phyloP scores from a whole-genome alignment of 495 filamentous ascomycete genomes.

The Terfezia boudieri region DNA sequence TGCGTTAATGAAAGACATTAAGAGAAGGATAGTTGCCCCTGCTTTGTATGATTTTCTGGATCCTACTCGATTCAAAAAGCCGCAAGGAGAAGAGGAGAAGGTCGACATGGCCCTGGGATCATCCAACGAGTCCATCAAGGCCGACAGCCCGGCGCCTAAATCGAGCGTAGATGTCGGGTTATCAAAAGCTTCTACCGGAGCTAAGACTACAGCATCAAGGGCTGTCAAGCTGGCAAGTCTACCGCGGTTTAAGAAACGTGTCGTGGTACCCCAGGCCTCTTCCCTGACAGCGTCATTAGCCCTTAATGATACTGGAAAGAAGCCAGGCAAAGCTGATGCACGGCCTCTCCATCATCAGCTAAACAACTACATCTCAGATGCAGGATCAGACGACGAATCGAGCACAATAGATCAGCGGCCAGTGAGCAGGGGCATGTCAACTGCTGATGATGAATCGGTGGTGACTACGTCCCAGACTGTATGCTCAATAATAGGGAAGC shows the following conservation, averaged over 20 bases:
- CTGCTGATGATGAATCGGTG: slow-evolving; percentile 16
- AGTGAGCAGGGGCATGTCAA: slow-evolving; percentile 13
- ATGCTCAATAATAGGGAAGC: slow-evolving; percentile 8
- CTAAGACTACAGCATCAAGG: not conserved
- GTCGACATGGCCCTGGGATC: slow-evolving; percentile 22
- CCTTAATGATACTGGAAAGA: slow-evolving; percentile 7
- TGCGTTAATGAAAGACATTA: slow-evolving; percentile 66
- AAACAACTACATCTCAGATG: slow-evolving; percentile 15
- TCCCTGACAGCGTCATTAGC: slow-evolving; percentile 2
- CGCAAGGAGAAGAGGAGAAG: slow-evolving; percentile 53
- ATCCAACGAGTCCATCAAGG: slow-evolving; percentile 4
- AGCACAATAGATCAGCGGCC: slow-evolving; percentile 16
- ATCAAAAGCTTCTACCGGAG: not conserved
- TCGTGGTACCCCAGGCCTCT: slow-evolving; percentile 7
- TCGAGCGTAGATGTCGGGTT: too few relatives aligned
- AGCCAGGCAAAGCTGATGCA: slow-evolving; percentile 12
- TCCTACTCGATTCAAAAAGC: slow-evolving; percentile 58
- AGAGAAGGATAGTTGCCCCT: slow-evolving; percentile 58
- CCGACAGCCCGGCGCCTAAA: slow-evolving; percentile 4
- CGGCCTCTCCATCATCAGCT: slow-evolving; percentile 16
- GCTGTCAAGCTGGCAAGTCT: slow-evolving; percentile 8
- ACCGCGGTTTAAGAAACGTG: slow-evolving; percentile 18
- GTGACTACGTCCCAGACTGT: slow-evolving; percentile 5
- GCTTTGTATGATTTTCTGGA: slow-evolving; percentile 69
- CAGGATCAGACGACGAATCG: slow-evolving; percentile 18